Base-by-base conservation (phyloP, 179 eudicot genomes). In the Silene noctiflora region DNA sequence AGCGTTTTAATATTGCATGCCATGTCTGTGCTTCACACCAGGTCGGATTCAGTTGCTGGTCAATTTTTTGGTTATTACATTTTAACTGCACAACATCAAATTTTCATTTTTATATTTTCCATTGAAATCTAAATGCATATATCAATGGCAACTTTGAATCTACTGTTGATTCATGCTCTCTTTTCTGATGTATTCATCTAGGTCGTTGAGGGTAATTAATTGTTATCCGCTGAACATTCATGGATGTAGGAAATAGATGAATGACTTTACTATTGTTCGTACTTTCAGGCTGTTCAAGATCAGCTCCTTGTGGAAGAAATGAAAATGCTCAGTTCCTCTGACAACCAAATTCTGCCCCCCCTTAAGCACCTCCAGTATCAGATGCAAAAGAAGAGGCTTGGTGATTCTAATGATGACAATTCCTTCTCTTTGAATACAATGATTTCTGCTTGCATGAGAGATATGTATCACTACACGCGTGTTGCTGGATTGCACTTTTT, bases 381-480 rank as follows among this genome's bases (percentile, higher is more conserved):
- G 73, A 31, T 85, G 74, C 75, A 78, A 55, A 82, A 84, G 76
- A 48, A 76, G 86, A 72, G 81, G 75, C 81, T 71, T 73, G 86
- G 80, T 77, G 75, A 77, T 39, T 24, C 71, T 53, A 39, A 75
- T 42, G 75, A 81, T 64, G 89, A 82, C 35, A 73, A 75, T 79
- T 77, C 77, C 56, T 77, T 69, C 73, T 81, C 88, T 55, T 75
- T 72, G 71, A 83, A 75, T 71, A 67, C 61, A 83, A 89, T 82
- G 58, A 67, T 86, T 17, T 75, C 85, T 67, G 76, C 84, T 75
- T 93, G 99, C 87, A 82, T 83, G 89, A 87, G 90, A 78, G 97
- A 91, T 69, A 82, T 95, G 89, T 95, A 86, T 81, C 99, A 95
- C 81, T 88, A 87, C 85, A 91, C 95, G 58, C 97, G 99, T 81